A percentile compares a stretch with the other conserved stretches of the same genome.
Evolutionary conservation across 1,284 basidiomycete genomes (phyloP).

Genomic region (Ganoderma sinense): DNA sequence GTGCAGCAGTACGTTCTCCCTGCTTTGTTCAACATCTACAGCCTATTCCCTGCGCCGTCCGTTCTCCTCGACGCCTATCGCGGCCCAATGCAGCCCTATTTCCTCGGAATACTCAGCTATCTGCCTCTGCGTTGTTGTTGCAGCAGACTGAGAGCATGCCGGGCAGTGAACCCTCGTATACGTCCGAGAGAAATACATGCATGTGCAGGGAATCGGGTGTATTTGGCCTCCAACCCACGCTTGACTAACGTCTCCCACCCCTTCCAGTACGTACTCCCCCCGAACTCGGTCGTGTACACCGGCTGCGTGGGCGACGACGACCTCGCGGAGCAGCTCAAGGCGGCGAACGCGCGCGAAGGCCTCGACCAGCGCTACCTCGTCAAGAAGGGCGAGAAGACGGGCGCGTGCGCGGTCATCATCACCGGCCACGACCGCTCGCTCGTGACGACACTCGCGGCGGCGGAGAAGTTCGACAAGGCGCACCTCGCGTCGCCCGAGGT

Average conservation of each 20-base stretch:
- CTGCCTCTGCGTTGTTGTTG: background rate
- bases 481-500: slow-evolving; percentile 86
- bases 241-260: slow-evolving; percentile 8
- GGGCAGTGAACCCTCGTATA: background rate
- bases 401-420: slow-evolving; percentile 96
- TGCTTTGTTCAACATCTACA: background rate
- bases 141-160: background rate
- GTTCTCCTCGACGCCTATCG: background rate
- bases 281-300: slow-evolving; percentile 93
- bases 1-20: slow-evolving; percentile 82
- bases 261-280: slow-evolving; percentile 85
- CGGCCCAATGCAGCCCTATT: background rate
- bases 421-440: slow-evolving; percentile 94
- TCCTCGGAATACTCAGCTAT: background rate
- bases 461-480: slow-evolving; percentile 86
- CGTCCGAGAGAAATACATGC: background rate
- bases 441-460: slow-evolving; percentile 89
- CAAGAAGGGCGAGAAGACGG: slow-evolving; percentile 87
- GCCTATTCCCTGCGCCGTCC: background rate
- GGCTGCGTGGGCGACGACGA: slow-evolving; percentile 95
- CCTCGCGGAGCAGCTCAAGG: slow-evolving; percentile 88
- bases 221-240: background rate
- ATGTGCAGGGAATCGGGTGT: background rate
- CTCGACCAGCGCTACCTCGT: slow-evolving; percentile 92
- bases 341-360: slow-evolving; percentile 95